Conservation (phyloP, 768 basidiomycete genomes). For the Rhodotorula diobovata region DNA sequence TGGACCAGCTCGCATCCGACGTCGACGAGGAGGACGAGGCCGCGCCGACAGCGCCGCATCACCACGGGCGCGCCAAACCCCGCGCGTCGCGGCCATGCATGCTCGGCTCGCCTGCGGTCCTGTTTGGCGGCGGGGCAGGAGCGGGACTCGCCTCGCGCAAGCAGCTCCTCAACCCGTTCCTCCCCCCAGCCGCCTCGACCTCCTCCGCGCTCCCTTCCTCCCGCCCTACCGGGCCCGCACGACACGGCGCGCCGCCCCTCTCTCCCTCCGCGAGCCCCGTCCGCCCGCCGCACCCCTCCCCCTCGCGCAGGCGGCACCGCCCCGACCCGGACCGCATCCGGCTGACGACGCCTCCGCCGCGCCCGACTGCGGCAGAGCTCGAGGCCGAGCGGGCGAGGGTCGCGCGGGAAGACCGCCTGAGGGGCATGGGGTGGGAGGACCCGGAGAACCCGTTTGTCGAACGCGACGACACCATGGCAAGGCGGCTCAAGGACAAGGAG, state of each 20-base stretch:
- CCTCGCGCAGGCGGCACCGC: conserved; percentile 4
- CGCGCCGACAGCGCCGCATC: too few species aligned
- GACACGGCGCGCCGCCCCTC: not conserved
- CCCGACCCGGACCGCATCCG: conserved; percentile 32
- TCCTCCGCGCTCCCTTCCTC: not conserved
- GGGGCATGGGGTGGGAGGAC: conserved; percentile 29
- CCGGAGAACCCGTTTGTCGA: conserved; percentile 37
- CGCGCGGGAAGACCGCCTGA: not conserved
- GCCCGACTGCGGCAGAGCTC: not conserved
- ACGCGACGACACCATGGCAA: conserved; percentile 19
- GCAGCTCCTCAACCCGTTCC: conserved; percentile 33
- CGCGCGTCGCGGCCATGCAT: not conserved
- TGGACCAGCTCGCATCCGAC: conserved; percentile 28
- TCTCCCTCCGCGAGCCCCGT: conserved; percentile 2
- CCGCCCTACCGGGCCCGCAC: not conserved
- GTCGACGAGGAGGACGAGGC: conserved; percentile 8
- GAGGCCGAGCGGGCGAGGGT: not conserved
- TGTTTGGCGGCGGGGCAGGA: not conserved
- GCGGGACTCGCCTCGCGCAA: conserved; percentile 6
- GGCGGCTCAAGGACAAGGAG: not conserved
- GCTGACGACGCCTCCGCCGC: conserved; percentile 21
- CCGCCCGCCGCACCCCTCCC: not conserved
- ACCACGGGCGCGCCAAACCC: too few species aligned
- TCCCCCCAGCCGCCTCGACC: conserved; percentile 10
- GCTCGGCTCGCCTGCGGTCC: conserved; percentile 29